Evolutionary conservation across 2,329 filamentous ascomycete genomes (phyloP).

Genomic region (Cordyceps cicadae): DNA sequence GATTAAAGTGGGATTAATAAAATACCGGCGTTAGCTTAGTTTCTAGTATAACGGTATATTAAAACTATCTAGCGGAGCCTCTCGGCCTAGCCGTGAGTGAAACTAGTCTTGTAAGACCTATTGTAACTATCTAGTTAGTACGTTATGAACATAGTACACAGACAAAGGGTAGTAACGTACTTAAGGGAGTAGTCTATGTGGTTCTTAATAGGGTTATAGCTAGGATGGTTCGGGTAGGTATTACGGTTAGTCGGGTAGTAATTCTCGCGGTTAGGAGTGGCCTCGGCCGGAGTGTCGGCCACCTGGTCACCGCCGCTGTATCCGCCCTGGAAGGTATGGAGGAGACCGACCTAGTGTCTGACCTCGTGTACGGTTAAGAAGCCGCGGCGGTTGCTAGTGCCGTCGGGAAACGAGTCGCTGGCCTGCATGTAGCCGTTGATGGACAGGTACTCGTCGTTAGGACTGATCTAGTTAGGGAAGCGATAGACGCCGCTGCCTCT

Average conservation of each 20-base stretch:
- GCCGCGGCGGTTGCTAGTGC: conserved; percentile 27
- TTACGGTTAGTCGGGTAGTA: conserved; percentile 30
- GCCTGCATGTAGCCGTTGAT: conserved; percentile 33
- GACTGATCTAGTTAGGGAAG: conserved; percentile 30
- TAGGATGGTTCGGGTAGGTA: conserved; percentile 24
- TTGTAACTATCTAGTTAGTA: background rate
- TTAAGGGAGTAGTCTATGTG: conserved; percentile 30
- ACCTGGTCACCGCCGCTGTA: conserved; percentile 33
- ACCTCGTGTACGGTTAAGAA: conserved; percentile 33
- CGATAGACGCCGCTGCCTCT: conserved; percentile 36
- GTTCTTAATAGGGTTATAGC: conserved; percentile 30
- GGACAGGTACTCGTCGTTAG: conserved; percentile 26
- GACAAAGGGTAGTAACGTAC: background rate
- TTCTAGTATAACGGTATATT: background rate
- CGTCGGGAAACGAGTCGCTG: conserved; percentile 29
- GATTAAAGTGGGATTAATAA: background rate
- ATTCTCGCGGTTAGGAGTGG: conserved; percentile 19
- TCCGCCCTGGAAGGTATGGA: conserved; percentile 39
- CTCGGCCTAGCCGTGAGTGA: background rate
- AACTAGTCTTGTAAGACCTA: conserved; percentile 5
- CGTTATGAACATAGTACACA: background rate
- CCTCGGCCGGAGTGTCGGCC: conserved; percentile 32
- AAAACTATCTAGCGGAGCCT: background rate
- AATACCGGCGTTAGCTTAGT: background rate
- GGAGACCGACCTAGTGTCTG: conserved; percentile 41